Evolutionary conservation across 257 asterid genomes (phyloP), one percentile per base, ranked within the genome.

Genomic region (Haberlea rhodopensis): DNA sequence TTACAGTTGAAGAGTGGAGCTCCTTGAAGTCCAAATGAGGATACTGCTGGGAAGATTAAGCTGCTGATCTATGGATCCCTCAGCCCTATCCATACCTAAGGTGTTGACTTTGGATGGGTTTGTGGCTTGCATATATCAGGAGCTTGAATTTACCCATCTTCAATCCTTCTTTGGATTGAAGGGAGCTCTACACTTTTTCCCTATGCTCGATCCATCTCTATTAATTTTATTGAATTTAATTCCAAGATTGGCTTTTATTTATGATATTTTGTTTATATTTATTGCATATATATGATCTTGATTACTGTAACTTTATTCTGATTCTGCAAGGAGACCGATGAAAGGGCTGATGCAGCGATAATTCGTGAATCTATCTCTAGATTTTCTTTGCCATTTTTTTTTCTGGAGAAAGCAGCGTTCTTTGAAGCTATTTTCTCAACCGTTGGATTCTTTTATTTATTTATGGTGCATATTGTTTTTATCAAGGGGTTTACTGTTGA

Each of bases 141-240:
- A 81, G 87, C 84, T 76, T 55, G 65, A 79, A 73, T 79, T 53
- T 53, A 13, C 78, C 23, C 70, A 62, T 26, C 63, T 60, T 54
- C 53, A 61, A 81, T 77, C 77, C 66, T 67, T 75, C 26, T 81
- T 81, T 81, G 86, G 86, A 81, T 81, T 81, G 86, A 81, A 81
- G 86, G 86, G 86, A 81, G 86, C 86, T 81, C 86, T 81, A 65
- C 77, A 48, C 76, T n/a, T n/a, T n/a, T n/a, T n/a, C n/a, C n/a
- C n/a, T n/a, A n/a, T n/a, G n/a, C n/a, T n/a, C n/a, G n/a, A n/a
- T n/a, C n/a, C n/a, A n/a, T n/a, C n/a, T n/a, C n/a, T n/a, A n/a
- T n/a, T n/a, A n/a, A n/a, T n/a, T n/a, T n/a, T n/a, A n/a, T n/a
- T n/a, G n/a, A n/a, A n/a, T n/a, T n/a, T n/a, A n/a, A n/a, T n/a